Evolutionary conservation across 768 basidiomycete genomes (phyloP).

Genomic region (Phylloporus sp.): DNA sequence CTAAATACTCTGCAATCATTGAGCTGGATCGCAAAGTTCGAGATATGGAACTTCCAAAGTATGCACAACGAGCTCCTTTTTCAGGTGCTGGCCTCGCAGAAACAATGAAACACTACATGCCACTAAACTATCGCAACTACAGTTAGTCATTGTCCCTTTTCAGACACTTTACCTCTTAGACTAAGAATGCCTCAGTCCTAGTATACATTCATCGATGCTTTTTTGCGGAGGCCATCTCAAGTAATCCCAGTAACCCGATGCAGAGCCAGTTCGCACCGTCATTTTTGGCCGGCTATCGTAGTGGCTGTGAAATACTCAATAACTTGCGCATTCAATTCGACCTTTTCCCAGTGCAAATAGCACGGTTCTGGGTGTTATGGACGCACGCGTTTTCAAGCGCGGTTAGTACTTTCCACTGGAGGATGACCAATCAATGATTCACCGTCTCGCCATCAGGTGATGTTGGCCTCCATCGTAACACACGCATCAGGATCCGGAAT

Average conservation of each 20-base stretch:
- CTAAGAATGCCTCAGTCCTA: conserved; percentile 41
- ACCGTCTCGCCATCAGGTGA: conserved; percentile 44
- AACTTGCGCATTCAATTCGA: conserved; percentile 47
- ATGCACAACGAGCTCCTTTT: conserved; percentile 50
- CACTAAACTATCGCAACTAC: conserved; percentile 65
- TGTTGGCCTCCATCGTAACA: conserved; percentile 75
- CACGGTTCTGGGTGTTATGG: conserved; percentile 71
- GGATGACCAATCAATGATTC: conserved; percentile 1
- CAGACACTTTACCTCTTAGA: background rate
- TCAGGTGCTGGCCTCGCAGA: conserved; percentile 49
- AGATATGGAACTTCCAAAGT: conserved; percentile 64
- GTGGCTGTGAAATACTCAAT: conserved; percentile 55
- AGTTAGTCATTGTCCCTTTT: conserved; percentile 39
- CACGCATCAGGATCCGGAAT: conserved; percentile 45
- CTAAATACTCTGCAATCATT: conserved; percentile 58
- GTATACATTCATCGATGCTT: conserved; percentile 73
- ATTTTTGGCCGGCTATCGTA: conserved; percentile 64
- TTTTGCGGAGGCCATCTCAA: conserved; percentile 69
- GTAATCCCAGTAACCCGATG: conserved; percentile 63
- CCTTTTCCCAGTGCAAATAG: conserved; percentile 53
- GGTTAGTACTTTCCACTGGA: conserved; percentile 34
- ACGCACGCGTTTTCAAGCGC: conserved; percentile 67
- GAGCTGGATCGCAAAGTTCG: conserved; percentile 63
- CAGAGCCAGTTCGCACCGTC: conserved; percentile 63
- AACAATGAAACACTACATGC: conserved; percentile 76